Percentiles rank a stretch among this genome's conserved stretches.
These are phyloP conservation scores for Gossypium sturtianum DNA, from an alignment of 345 rosid species.

Conservation along the genomic window DNA sequence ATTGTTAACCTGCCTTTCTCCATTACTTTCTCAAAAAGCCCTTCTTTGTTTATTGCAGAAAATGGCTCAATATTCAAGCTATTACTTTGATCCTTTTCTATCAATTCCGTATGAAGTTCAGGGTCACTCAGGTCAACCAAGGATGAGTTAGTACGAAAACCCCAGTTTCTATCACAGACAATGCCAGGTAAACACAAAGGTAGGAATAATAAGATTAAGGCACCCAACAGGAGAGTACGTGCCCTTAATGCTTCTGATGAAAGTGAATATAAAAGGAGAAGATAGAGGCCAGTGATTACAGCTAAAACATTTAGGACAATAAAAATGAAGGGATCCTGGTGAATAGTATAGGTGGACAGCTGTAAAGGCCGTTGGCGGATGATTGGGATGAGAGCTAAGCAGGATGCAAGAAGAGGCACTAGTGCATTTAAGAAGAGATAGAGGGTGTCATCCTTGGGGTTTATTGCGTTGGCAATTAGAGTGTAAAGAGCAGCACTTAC, in stretches of 20 bases:
- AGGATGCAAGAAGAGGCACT: constrained; percentile 46
- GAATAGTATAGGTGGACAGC: constrained; percentile 23
- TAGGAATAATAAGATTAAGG: constrained; percentile 38
- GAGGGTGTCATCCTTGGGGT: constrained; percentile 32
- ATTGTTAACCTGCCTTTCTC: constrained; percentile 41
- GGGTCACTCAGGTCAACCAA: constrained; percentile 41
- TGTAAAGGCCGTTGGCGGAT: constrained; percentile 41
- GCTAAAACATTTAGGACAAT: constrained; percentile 48
- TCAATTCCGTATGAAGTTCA: constrained; percentile 42
- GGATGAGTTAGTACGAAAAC: constrained; percentile 27
- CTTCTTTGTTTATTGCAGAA: constrained; percentile 7
- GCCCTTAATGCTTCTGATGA: constrained; percentile 35
- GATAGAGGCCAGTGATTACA: constrained; percentile 58
- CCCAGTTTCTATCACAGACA: constrained; percentile 46
- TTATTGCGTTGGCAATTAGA: constrained; percentile 55
- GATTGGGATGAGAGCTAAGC: constrained; percentile 46
- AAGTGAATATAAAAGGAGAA: constrained; percentile 45
- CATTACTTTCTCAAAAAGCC: constrained; percentile 25
- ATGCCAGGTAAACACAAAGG: constrained; percentile 64
- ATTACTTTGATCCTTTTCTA: constrained; percentile 21
- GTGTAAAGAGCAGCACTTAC: constrained; percentile 72
- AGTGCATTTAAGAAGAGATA: constrained; percentile 59
- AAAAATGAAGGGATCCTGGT: constrained; percentile 44
- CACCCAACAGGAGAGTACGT: constrained; percentile 45
- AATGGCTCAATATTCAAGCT: not conserved